phyloP scores from a whole-genome alignment of 768 basidiomycete species.

The Boletus edulis region DNA sequence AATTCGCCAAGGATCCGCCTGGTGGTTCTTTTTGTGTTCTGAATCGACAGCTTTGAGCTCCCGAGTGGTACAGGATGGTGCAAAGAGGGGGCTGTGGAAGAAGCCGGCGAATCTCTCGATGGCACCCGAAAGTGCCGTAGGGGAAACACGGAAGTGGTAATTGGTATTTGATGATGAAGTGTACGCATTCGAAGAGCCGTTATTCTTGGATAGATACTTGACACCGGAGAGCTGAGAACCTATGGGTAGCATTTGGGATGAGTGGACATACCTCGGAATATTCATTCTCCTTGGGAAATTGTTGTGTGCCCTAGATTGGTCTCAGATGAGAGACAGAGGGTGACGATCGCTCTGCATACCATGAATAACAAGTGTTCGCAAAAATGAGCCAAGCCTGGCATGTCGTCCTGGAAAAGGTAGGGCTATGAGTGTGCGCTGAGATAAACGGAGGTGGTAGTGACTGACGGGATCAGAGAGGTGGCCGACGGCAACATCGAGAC shows the following conservation, averaged over 20 bases:
- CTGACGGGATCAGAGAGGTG: conserved; percentile 90
- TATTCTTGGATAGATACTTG: conserved; percentile 76
- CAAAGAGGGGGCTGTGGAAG: conserved; percentile 91
- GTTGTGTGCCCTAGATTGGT: conserved; percentile 63
- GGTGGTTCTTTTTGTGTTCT: conserved; percentile 95
- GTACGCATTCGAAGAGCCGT: conserved; percentile 90
- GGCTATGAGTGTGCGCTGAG: not conserved
- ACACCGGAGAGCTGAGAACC: not conserved
- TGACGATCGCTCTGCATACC: conserved; percentile 44
- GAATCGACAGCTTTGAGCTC: conserved; percentile 97
- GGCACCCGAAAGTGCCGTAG: conserved; percentile 61
- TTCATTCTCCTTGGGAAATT: conserved; percentile 90
- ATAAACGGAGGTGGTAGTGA: conserved; percentile 5
- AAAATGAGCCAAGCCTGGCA: conserved; percentile 92
- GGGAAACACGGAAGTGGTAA: conserved; percentile 75
- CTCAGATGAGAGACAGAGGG: not conserved
- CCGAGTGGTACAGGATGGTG: conserved; percentile 78
- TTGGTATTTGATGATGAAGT: conserved; percentile 92
- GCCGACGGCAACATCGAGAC: conserved; percentile 92
- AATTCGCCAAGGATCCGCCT: conserved; percentile 88
- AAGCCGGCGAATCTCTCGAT: conserved; percentile 80
- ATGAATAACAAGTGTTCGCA: conserved; percentile 97
- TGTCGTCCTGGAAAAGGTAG: conserved; percentile 56
- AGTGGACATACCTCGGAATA: conserved; percentile 68
- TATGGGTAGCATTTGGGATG: not conserved